Evolutionary conservation across 2,329 filamentous ascomycete genomes (phyloP), one percentile per base, ranked within the genome.

Genomic region (Venturia nashicola): DNA sequence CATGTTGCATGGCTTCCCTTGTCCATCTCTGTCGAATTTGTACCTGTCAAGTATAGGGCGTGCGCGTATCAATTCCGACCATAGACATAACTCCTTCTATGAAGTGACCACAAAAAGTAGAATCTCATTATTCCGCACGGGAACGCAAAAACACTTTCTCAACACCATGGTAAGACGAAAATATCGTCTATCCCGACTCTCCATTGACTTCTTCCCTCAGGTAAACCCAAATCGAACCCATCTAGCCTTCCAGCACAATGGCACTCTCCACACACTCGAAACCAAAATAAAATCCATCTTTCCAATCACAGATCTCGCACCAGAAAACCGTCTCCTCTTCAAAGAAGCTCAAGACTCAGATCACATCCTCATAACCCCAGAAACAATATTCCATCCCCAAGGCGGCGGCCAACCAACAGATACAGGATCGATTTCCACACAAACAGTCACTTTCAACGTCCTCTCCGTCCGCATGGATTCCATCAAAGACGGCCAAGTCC

Each of bases 301-400:
- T 1, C 76, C 82, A 0, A 79, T 85, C 65, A 69, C 76, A 0
- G 71, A 74, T 1, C 77, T 88, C 0, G 77, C 82, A 3, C 75
- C 80, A 42, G 72, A 76, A 40, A 82, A 83, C 64, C 79, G 76
- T 61, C 70, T 74, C 7, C 79, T 89, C 11, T 86, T 86, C 76
- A 88, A 88, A 70, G 74, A 81, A 14, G 79, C 76, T 5, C 71
- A 71, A 9, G 77, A 81, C 5, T 72, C 79, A 1, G 79, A 83
- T 67, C 79, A 80, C 69, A 80, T 85, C n/a, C 72, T 89, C 23
- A 78, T 84, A 6, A 87, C 85, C 0, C 76, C 82, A 1, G 74
- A 82, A 59, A 90, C 88, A n/a, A 86, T 90, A 66, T 91, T 91
- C 74, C 86, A 91, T 66, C 84, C 86, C 0, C 88, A 91, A 72